Evolutionary conservation across 495 filamentous ascomycete genomes (phyloP).

Genomic region (Penicillium fimorum): DNA sequence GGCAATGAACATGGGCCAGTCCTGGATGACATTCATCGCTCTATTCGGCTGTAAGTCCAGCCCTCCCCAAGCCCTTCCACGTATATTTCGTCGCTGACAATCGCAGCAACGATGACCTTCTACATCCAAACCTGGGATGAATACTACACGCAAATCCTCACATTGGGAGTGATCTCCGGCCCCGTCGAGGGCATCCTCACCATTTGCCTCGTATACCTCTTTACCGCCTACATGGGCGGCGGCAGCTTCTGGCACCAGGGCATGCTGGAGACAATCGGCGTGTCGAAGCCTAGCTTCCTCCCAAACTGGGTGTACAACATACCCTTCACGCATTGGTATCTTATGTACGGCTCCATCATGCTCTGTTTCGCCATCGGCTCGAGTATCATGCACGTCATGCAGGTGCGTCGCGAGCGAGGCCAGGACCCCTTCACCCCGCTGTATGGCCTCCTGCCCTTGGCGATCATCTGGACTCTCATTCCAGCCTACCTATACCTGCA

Average conservation of each 20-base stretch:
- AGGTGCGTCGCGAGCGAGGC: conserved; percentile 68
- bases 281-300: conserved; percentile 62
- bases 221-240: conserved; percentile 81
- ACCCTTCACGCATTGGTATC: conserved; percentile 86
- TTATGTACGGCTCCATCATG: conserved; percentile 83
- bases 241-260: conserved; percentile 90
- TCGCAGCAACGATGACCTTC: conserved; percentile 75
- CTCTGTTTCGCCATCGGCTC: conserved; percentile 73
- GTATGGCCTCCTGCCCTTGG: conserved; percentile 77
- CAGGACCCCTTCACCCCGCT: conserved; percentile 70
- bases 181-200: conserved; percentile 94
- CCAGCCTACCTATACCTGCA: conserved; percentile 78
- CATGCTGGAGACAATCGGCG: conserved; percentile 68
- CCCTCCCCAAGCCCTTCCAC: neutral
- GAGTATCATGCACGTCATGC: conserved; percentile 79
- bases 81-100: conserved; percentile 16
- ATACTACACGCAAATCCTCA: conserved; percentile 95
- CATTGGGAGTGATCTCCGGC: conserved; percentile 86
- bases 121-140: conserved; percentile 99
- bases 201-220: conserved; percentile 74
- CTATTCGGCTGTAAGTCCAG: conserved; percentile 72
- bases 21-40: conserved; percentile 81
- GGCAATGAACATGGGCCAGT: conserved; percentile 87
- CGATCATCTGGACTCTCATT: conserved; percentile 69
- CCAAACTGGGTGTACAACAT: conserved; percentile 70